phyloP scores from a whole-genome alignment of 2,329 filamentous ascomycete species.

The Nothopassalora personata region DNA sequence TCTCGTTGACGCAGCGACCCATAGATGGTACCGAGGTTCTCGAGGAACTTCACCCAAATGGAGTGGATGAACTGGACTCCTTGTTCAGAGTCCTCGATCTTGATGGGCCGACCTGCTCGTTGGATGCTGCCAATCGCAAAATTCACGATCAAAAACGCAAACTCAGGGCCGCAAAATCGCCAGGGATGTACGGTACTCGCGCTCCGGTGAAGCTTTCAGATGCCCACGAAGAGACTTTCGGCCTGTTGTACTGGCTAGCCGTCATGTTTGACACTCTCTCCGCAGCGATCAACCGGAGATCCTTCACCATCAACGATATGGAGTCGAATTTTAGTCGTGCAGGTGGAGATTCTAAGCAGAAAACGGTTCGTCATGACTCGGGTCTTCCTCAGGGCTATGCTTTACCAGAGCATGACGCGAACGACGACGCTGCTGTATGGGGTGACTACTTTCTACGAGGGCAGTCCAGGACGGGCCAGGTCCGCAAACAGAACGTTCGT shows the following conservation, averaged over 20 bases:
- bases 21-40: slow-evolving; percentile 9
- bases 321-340: slow-evolving; percentile 10
- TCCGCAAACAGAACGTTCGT: slow-evolving; percentile 10
- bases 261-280: slow-evolving; percentile 21
- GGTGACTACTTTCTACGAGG: slow-evolving; percentile 15
- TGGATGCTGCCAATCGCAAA: slow-evolving; percentile 16
- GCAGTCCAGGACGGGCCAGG: slow-evolving; percentile 13
- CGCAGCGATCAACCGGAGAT: slow-evolving; percentile 14
- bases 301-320: slow-evolving; percentile 13
- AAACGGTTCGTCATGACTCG: not conserved
- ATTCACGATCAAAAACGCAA: slow-evolving; percentile 15
- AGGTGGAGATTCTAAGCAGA: not conserved
- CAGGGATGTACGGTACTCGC: slow-evolving; percentile 3
- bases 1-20: slow-evolving; percentile 16
- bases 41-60: not conserved
- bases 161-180: slow-evolving; percentile 3
- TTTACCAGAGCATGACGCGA: not conserved
- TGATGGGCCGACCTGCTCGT: slow-evolving; percentile 13
- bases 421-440: slow-evolving; percentile 12
- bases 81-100: slow-evolving; percentile 13
- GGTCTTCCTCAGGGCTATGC: not conserved
- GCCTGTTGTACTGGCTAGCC: slow-evolving; percentile 18
- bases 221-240: slow-evolving; percentile 14
- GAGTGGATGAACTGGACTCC: slow-evolving; percentile 8
- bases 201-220: slow-evolving; percentile 11